Evolutionary conservation across 495 filamentous ascomycete species (phyloP), one percentile per base, ranked within the genome.

Genomic region (Amphirosellinia nigrospora): DNA sequence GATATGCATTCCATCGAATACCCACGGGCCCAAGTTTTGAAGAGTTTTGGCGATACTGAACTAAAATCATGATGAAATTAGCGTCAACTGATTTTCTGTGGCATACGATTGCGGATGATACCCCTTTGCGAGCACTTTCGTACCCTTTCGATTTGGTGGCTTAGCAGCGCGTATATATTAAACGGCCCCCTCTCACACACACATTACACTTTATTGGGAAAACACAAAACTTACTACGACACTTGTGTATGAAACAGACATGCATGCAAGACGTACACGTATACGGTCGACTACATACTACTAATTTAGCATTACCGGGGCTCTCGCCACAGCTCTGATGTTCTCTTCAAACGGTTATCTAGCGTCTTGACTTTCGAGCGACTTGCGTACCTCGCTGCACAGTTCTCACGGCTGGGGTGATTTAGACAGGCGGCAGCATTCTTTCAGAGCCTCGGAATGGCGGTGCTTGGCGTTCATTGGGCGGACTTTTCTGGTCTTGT

Each of bases 101-200:
- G 46, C n/a, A 38, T 53, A 48, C 43, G 26, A 48, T 26, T 64
- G 46, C 63, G 63, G 55, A 72, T 28, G 66, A 70, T 53, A 62
- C 46, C 53, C 62, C 68, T 59, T 21, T 68, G 64, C 45, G 34
- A 65, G 45, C 46, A 53, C 34, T 65, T 65, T 50, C 28, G 19
- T 16, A 43, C 32, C 23, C 28, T 62, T 62, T 62, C 59, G 59
- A 62, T 16, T 28, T 23, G 38, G 38, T 64, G 61, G 38, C 28
- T 64, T 50, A 34, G 60, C 60, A 63, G 50, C 26, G 63, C 63
- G 45, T 65, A 53, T 34, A 65, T 65, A 65, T 28, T n/a, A 21
- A 65, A 53, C 34, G 19, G 46, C 13, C 50, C 9, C n/a, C 5
- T 39, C 30, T 39, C 11, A 9, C 1, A 15, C 32, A 28, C 34